Evolutionary conservation across 495 filamentous ascomycete species (phyloP), one percentile per base, ranked within the genome.

Genomic region (Aspergillus avenaceus): DNA sequence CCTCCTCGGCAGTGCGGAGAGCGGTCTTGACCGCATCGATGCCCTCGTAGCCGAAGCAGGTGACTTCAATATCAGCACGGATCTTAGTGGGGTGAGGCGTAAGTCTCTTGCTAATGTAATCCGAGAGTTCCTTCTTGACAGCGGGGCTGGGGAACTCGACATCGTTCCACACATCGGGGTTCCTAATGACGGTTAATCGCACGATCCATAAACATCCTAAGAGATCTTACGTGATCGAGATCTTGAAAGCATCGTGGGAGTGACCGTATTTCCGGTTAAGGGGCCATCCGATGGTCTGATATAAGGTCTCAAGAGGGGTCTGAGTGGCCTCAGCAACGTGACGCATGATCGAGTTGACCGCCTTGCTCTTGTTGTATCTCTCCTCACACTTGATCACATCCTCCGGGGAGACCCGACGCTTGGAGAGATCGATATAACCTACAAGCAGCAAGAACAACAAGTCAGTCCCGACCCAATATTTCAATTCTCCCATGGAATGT

Each of bases 281-380:
- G 6, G 95, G 95, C 93, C 93, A 98, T 37, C 83, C 91, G 71
- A 98, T 97, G 54, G 77, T 84, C 77, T 92, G 82, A 70, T 98
- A 97, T 45, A 98, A 83, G 34, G 81, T 77, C 76, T 97, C 90
- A 64, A 98, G 93, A 13, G 93, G 91, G 19, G 85, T 90, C 65
- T 85, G 84, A 24, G 91, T 95, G 72, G 95, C 97, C 78, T 98
- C 93, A 45, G 93, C 92, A 37, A 97, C 93, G 65, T 98, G 93
- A 55, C 93, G 84, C 84, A 97, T 87, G 67, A 98, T 97, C 4
- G 87, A 92, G 72, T 97, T 92, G 44, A 97, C 93, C 75, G 96
- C 91, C 77, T 98, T 98, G 77, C 87, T 88, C 83, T 98, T 98
- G 81, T 98, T 98, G 77, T 96, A 98, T 29, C 93, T 83, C 74